Evolutionary conservation across 192 early-diverging fungal genomes (phyloP).

Genomic region (Backusella tarrabulga): DNA sequence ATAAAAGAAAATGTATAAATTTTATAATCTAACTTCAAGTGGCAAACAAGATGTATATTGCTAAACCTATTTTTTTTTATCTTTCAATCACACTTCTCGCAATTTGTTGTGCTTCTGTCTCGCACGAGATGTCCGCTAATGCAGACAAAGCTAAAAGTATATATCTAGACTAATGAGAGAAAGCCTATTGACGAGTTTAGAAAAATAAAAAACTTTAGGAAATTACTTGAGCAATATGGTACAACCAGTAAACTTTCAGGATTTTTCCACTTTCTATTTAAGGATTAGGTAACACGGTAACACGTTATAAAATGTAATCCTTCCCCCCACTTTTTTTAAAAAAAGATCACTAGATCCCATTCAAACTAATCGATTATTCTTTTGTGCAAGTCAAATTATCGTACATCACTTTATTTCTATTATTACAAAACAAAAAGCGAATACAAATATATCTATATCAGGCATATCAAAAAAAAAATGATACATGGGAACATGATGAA

Average conservation of each 20-base stretch:
- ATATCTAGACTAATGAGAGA: background rate
- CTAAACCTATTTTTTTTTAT: background rate
- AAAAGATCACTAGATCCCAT: background rate
- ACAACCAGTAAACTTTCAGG: conserved; percentile 5
- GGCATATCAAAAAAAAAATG: background rate
- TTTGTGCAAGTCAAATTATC: background rate
- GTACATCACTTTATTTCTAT: background rate
- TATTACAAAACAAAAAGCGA: background rate
- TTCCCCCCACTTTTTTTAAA: background rate
- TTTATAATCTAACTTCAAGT: background rate
- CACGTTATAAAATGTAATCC: background rate
- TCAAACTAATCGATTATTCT: background rate
- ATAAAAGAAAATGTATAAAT: background rate
- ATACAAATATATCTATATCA: background rate
- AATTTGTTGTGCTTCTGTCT: background rate
- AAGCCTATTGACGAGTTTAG: background rate
- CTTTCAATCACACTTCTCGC: background rate
- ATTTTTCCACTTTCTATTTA: background rate
- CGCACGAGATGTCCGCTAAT: conserved; percentile 1
- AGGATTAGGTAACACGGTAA: background rate
- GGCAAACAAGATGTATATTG: background rate
- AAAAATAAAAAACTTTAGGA: background rate
- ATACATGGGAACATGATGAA: conserved; percentile 4
- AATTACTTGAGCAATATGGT: background rate
- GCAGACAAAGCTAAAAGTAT: background rate